A percentile compares a stretch with the other conserved stretches of the same genome.
Evolutionary conservation across 108 stramenopile species (phyloP).

Genomic region (Fragilariopsis cylindrus): DNA sequence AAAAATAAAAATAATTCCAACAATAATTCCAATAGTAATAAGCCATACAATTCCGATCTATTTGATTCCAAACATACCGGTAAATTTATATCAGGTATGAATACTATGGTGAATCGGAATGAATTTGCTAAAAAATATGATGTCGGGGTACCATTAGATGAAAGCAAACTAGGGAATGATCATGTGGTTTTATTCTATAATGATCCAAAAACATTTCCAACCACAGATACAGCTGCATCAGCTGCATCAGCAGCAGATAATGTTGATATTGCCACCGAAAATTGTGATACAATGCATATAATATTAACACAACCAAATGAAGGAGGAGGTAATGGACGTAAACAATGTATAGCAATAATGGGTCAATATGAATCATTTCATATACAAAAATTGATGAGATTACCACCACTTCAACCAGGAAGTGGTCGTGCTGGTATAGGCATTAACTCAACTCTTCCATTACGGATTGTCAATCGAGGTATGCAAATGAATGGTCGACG

Average conservation of each 20-base stretch:
- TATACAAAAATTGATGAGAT: slow-evolving; percentile 72
- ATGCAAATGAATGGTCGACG: slow-evolving; percentile 54
- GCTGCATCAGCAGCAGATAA: slow-evolving; percentile 9
- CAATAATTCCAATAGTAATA: background rate
- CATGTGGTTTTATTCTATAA: slow-evolving; percentile 28
- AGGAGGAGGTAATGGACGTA: background rate
- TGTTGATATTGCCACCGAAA: slow-evolving; percentile 55
- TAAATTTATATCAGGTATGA: slow-evolving; percentile 5
- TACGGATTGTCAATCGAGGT: slow-evolving; percentile 58
- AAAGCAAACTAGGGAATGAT: slow-evolving; percentile 20
- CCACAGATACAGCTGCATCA: slow-evolving; percentile 12
- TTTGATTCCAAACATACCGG: background rate
- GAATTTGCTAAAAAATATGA: slow-evolving; percentile 27
- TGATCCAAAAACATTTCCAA: slow-evolving; percentile 19
- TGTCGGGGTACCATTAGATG: slow-evolving; percentile 36
- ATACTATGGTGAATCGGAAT: slow-evolving; percentile 11
- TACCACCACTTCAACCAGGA: background rate
- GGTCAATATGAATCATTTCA: slow-evolving; percentile 82
- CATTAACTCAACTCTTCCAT: slow-evolving; percentile 32
- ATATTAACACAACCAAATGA: slow-evolving; percentile 50
- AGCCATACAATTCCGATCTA: background rate
- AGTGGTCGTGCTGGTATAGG: background rate
- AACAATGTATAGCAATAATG: slow-evolving; percentile 73
- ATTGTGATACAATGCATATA: slow-evolving; percentile 71
- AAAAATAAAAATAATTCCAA: background rate